phyloP scores from a whole-genome alignment of 2,329 filamentous ascomycete species.

The Leptographium radiaticola region DNA sequence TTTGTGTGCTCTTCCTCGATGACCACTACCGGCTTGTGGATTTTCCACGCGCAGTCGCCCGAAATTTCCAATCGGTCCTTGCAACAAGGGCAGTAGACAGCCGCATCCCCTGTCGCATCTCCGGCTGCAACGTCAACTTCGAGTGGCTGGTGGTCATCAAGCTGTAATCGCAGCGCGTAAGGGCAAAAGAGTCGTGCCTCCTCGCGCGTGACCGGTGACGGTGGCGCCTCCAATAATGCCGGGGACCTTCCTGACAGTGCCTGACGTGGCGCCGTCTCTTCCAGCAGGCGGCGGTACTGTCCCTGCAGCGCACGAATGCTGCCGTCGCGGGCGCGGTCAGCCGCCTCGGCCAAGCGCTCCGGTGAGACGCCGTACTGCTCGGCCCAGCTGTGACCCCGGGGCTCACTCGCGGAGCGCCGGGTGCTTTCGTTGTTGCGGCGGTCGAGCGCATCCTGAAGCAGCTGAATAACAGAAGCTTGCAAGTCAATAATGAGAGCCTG shows the following conservation, averaged over 20 bases:
- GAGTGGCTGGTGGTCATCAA: constrained; percentile 10
- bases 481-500: constrained; percentile 24
- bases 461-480: constrained; percentile 23
- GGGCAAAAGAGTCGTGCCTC: constrained; percentile 17
- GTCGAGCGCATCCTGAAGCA: constrained; percentile 22
- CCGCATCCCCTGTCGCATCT: constrained; percentile 2
- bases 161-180: constrained; percentile 20
- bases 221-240: neutral
- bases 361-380: constrained; percentile 8
- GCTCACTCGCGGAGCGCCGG: constrained; percentile 15
- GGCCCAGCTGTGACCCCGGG: neutral
- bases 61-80: constrained; percentile 14
- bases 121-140: constrained; percentile 11
- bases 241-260: constrained; percentile 11
- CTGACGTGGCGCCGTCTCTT: constrained; percentile 2
- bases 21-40: constrained; percentile 14
- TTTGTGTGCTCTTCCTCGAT: constrained; percentile 2
- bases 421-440: constrained; percentile 5
- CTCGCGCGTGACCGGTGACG: constrained; percentile 6
- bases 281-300: constrained; percentile 20
- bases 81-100: constrained; percentile 15
- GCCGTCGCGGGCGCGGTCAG: constrained; percentile 20
- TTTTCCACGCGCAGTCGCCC: constrained; percentile 17
- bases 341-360: constrained; percentile 18
- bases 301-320: constrained; percentile 22